These are phyloP conservation scores for Pharnaceum exiguum DNA, from an alignment of 148 eudicot genomes.

Conservation along the genomic window DNA sequence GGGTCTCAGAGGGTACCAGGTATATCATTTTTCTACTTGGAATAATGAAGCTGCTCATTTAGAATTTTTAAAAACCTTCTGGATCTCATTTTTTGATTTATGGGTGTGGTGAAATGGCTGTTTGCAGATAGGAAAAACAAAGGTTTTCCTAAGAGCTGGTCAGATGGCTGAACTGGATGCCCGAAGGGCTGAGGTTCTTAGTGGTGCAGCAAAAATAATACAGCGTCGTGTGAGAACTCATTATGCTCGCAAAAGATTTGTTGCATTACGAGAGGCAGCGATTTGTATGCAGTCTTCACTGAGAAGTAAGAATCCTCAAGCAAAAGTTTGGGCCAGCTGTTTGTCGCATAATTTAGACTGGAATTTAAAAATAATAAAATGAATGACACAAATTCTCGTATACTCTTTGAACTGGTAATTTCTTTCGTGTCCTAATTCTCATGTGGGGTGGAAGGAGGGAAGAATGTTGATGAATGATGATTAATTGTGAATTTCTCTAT, in stretches of 20 bases:
- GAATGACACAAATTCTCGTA: too few relatives aligned
- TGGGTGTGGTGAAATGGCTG: constrained; percentile 8
- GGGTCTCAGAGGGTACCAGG: constrained; percentile 90
- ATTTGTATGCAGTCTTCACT: constrained; percentile 55
- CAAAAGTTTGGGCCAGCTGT: constrained; percentile 6
- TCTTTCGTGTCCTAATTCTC: too few relatives aligned
- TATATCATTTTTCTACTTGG: constrained; percentile 23
- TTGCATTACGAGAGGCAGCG: constrained; percentile 53
- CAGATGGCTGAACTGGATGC: constrained; percentile 99
- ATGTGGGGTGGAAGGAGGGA: too few relatives aligned
- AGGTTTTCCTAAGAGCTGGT: constrained; percentile 95
- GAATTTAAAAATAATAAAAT: too few relatives aligned
- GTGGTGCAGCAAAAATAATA: constrained; percentile 72
- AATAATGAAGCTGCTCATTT: too few relatives aligned
- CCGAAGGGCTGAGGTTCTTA: constrained; percentile 79
- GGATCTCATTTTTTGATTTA: too few relatives aligned
- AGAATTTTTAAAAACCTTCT: too few relatives aligned
- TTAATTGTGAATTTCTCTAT: too few relatives aligned
- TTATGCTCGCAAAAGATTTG: constrained; percentile 67
- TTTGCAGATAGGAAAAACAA: constrained; percentile 86
- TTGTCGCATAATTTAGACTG: background rate
- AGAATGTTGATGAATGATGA: too few relatives aligned
- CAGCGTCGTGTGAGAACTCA: constrained; percentile 76
- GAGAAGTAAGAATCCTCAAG: constrained; percentile 46
- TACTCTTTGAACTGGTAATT: too few relatives aligned